Conservation (phyloP, 257 asterid genomes). For the Solanum acaule region DNA sequence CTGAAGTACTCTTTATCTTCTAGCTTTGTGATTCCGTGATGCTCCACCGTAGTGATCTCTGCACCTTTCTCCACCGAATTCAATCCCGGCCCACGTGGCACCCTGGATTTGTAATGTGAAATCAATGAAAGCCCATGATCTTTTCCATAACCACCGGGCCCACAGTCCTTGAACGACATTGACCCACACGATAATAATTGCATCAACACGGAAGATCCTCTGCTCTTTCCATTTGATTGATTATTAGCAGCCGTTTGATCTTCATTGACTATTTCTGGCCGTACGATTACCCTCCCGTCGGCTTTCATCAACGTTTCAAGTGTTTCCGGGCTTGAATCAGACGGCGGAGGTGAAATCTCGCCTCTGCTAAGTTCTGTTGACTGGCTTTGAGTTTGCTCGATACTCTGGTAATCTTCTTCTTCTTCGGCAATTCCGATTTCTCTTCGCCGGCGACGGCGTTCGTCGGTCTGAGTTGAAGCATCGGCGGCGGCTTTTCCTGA, state of each 20-base stretch:
- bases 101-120: constrained; percentile 32
- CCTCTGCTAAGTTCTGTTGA: constrained; percentile 22
- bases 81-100: constrained; percentile 18
- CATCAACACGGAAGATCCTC: constrained; percentile 42
- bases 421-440: constrained; percentile 21
- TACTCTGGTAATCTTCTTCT: background rate
- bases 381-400: background rate
- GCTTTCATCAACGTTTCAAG: constrained; percentile 63
- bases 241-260: constrained; percentile 3
- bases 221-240: constrained; percentile 8
- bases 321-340: constrained; percentile 87
- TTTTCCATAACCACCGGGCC: constrained; percentile 19
- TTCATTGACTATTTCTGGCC: constrained; percentile 13
- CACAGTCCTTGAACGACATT: constrained; percentile 46
- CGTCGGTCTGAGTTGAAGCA: constrained; percentile 73
- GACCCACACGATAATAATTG: constrained; percentile 57
- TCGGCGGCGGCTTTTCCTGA: constrained; percentile 43
- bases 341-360: constrained; percentile 68
- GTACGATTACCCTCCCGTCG: constrained; percentile 31
- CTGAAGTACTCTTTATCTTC: constrained; percentile 74
- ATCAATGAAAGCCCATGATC: constrained; percentile 24
- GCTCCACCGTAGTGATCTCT: background rate
- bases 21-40: constrained; percentile 9
- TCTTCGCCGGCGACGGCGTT: constrained; percentile 42
- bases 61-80: background rate